These are phyloP conservation scores for Linum tenue DNA, from an alignment of 345 rosid species.

Conservation along the genomic window DNA sequence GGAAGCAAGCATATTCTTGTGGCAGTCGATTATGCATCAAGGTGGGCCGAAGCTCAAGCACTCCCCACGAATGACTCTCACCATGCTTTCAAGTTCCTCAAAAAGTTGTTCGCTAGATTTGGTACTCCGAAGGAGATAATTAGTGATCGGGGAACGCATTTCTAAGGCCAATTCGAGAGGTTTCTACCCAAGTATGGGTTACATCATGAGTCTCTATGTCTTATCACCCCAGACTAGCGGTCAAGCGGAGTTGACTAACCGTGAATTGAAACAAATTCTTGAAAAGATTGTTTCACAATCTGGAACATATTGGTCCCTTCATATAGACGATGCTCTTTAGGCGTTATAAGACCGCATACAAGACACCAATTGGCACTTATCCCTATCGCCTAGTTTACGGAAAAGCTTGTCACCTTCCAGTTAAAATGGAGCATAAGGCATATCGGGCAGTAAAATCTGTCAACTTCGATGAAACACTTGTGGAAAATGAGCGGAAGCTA, in stretches of 20 bases:
- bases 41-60: background rate
- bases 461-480: no score
- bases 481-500: no score
- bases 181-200: no score
- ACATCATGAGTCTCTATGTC: background rate
- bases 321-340: constrained; percentile 2
- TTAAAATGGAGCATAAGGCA: background rate
- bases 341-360: no score
- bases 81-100: background rate
- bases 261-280: background rate
- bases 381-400: no score
- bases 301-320: background rate
- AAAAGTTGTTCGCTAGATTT: no score
- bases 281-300: background rate
- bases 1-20: no score
- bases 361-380: no score
- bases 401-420: background rate
- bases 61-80: background rate
- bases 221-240: no score
- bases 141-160: background rate
- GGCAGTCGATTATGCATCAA: no score
- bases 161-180: background rate
- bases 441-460: no score
- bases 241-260: background rate
- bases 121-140: background rate